Conservation (phyloP, 2,329 filamentous ascomycete genomes). For the Neophaeococcomyces aloes region DNA sequence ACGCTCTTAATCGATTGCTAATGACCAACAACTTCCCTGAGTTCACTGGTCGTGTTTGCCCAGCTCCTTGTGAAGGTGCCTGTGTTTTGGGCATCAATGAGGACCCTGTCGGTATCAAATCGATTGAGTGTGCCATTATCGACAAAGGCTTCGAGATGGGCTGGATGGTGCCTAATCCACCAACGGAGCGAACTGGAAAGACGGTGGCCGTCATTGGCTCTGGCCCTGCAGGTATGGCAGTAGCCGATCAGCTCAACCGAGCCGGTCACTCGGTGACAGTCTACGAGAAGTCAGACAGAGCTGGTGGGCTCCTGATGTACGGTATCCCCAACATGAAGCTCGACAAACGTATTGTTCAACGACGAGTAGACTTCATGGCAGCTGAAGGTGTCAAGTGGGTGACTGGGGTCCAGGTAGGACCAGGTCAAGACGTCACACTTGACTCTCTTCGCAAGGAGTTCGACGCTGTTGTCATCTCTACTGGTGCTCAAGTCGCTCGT, state of each 20-base stretch:
- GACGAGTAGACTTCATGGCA: constrained; percentile 89
- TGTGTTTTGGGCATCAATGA: constrained; percentile 95
- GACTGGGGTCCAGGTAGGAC: constrained; percentile 66
- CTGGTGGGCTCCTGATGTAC: constrained; percentile 92
- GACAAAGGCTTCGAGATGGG: constrained; percentile 96
- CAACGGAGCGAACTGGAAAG: constrained; percentile 74
- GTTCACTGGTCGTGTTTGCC: constrained; percentile 93
- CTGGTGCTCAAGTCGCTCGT: constrained; percentile 84
- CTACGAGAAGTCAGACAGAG: constrained; percentile 83
- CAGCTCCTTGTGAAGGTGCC: constrained; percentile 89
- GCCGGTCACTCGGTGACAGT: constrained; percentile 81
- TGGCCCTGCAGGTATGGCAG: constrained; percentile 79
- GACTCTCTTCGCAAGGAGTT: constrained; percentile 61
- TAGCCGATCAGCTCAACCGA: constrained; percentile 87
- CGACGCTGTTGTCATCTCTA: constrained; percentile 81
- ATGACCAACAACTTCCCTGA: constrained; percentile 99
- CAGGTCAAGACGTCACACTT: constrained; percentile 57
- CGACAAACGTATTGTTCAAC: constrained; percentile 93
- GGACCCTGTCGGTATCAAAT: constrained; percentile 95
- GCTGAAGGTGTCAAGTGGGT: constrained; percentile 77
- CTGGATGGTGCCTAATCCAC: constrained; percentile 83
- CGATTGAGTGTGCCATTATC: constrained; percentile 94
- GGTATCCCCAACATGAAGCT: constrained; percentile 99
- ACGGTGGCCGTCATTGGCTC: constrained; percentile 82
- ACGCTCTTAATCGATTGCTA: constrained; percentile 79